Evolutionary conservation across 345 rosid species (phyloP).

Genomic region (Lepidium aucheri): DNA sequence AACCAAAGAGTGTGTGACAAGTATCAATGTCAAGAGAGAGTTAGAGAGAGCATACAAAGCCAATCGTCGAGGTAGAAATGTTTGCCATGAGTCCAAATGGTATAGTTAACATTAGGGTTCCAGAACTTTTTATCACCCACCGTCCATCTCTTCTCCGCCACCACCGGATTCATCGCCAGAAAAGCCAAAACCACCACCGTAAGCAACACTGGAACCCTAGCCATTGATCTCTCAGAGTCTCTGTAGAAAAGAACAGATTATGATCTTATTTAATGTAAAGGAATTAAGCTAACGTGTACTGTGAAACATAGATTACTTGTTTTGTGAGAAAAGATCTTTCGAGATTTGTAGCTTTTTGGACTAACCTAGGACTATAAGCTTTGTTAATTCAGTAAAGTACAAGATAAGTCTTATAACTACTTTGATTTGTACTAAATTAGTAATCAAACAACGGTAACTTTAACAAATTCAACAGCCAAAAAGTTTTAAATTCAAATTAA

Average conservation of each 20-base stretch:
- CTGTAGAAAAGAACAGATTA: background rate
- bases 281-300: too few relatives aligned
- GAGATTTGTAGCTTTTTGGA: slow-evolving; percentile 11
- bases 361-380: background rate
- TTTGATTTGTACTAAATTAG: too few relatives aligned
- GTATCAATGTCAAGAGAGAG: background rate
- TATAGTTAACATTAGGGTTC: slow-evolving; percentile 66
- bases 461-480: too few relatives aligned
- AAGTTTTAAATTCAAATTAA: too few relatives aligned
- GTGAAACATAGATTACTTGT: background rate
- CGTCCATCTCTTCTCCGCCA: slow-evolving; percentile 47
- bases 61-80: slow-evolving; percentile 90
- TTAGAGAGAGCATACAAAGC: slow-evolving; percentile 56
- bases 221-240: slow-evolving; percentile 19
- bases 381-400: background rate
- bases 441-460: too few relatives aligned
- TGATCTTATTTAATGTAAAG: too few relatives aligned
- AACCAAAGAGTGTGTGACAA: background rate
- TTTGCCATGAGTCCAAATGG: slow-evolving; percentile 69
- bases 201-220: slow-evolving; percentile 23
- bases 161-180: slow-evolving; percentile 25
- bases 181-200: slow-evolving; percentile 26
- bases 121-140: slow-evolving; percentile 63
- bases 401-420: background rate
- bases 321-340: slow-evolving; percentile 5